Conservation (phyloP, 768 basidiomycete species). For the Xerocomus spinulosus region DNA sequence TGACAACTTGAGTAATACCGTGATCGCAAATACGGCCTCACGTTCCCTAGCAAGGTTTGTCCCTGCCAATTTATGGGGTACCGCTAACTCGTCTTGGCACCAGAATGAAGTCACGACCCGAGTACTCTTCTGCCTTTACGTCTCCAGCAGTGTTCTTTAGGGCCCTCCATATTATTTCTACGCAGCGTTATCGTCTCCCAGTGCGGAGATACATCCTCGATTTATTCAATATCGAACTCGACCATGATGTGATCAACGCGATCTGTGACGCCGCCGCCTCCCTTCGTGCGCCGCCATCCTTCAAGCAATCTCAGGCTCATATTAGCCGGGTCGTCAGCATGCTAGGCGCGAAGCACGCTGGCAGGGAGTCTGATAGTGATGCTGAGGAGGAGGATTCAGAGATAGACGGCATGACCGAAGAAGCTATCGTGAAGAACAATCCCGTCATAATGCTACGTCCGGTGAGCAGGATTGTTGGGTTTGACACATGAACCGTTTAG, state of each 20-base stretch:
- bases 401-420: conserved; percentile 40
- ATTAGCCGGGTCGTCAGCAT: conserved; percentile 54
- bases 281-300: conserved; percentile 45
- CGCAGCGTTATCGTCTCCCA: conserved; percentile 85
- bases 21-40: conserved; percentile 93
- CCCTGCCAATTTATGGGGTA: not conserved
- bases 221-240: conserved; percentile 80
- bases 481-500: conserved; percentile 29
- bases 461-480: conserved; percentile 56
- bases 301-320: conserved; percentile 41
- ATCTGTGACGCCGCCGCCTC: conserved; percentile 49
- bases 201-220: conserved; percentile 92
- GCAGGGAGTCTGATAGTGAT: conserved; percentile 57
- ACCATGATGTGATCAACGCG: conserved; percentile 52
- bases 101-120: conserved; percentile 75
- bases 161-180: conserved; percentile 82
- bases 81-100: not conserved
- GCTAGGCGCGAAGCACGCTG: conserved; percentile 50
- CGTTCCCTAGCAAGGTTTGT: conserved; percentile 78
- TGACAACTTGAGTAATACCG: conserved; percentile 91
- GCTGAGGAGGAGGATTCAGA: conserved; percentile 50
- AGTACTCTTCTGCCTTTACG: conserved; percentile 70
- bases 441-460: conserved; percentile 58
- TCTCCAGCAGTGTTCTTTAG: conserved; percentile 80
- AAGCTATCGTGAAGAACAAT: conserved; percentile 38